Evolutionary conservation across 2,329 filamentous ascomycete genomes (phyloP), one percentile per base, ranked within the genome.

Genomic region (Epichloe baconii): DNA sequence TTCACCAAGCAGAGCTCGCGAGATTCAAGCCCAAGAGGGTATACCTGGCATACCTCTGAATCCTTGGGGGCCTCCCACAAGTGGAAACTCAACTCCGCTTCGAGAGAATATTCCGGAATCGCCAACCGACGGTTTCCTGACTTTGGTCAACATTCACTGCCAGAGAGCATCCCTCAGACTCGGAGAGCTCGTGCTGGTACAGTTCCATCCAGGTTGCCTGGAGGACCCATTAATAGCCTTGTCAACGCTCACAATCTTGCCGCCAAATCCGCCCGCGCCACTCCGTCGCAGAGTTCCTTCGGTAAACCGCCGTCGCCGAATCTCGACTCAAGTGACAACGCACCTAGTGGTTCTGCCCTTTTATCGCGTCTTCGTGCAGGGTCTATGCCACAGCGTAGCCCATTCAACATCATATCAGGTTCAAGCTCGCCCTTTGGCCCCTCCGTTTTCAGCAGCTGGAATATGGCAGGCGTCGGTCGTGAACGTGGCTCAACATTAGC

Each of bases 21-120:
- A 98, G 69, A 96, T 97, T 55, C 91, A 97, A 72, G 90, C 90
- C 50, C 90, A 96, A 71, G 91, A 97, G 77, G 90, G 90, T 48
- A 77, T 95, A 47, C 72, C 74, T 65, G 83, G 76, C 63, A 77
- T 79, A 62, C 77, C 75, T 67, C 69, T 84, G 49, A 81, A 83
- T 63, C 84, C 85, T 43, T 97, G 93, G 93, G 93, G 93, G 89
- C 91, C 93, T 58, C 91, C 93, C 47, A 95, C 91, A 51, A 96
- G 91, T 66, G 93, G 91, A 57, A 91, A 95, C 68, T 96, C 91
- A 19, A 96, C 91, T 42, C 93, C 93, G 59, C 79, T 98, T 48
- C 88, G 93, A 63, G 93, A 97, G 72, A 96, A 91, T 58, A 97
- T 98, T 55, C 90, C 91, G 56, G 93, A 98, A 71, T 96, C 91